Evolutionary conservation across 345 rosid species (phyloP).

Genomic region (Murraya paniculata): DNA sequence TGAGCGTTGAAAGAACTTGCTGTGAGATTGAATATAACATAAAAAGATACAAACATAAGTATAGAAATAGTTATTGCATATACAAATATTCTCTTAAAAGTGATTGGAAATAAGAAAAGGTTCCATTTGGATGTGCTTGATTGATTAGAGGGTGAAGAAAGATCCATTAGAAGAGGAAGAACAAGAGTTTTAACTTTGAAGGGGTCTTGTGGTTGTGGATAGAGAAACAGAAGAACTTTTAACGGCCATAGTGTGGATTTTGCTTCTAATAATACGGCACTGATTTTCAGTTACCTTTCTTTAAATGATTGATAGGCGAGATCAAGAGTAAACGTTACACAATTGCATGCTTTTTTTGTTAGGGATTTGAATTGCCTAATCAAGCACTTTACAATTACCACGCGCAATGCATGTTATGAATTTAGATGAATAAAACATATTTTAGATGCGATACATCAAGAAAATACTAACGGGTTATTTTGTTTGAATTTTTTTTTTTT

Average conservation of each 20-base stretch:
- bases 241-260: too few relatives aligned
- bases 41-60: slow-evolving; percentile 34
- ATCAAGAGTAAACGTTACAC: too few relatives aligned
- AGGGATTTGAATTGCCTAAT: neutral
- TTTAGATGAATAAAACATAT: neutral
- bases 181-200: neutral
- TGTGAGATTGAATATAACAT: slow-evolving; percentile 22
- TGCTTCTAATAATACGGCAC: too few relatives aligned
- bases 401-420: neutral
- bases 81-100: slow-evolving; percentile 35
- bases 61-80: slow-evolving; percentile 24
- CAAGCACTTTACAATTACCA: neutral
- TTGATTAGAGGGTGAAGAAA: slow-evolving; percentile 10
- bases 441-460: neutral
- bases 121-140: slow-evolving; percentile 10
- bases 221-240: too few relatives aligned
- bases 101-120: slow-evolving; percentile 19
- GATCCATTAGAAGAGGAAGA: slow-evolving; percentile 39
- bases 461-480: neutral
- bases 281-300: too few relatives aligned
- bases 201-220: slow-evolving; percentile 1
- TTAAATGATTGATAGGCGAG: too few relatives aligned
- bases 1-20: slow-evolving; percentile 11
- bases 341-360: too few relatives aligned
- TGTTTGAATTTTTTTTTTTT: neutral